Conservation (phyloP, 768 basidiomycete species). For the Panaeolus papilionaceus region DNA sequence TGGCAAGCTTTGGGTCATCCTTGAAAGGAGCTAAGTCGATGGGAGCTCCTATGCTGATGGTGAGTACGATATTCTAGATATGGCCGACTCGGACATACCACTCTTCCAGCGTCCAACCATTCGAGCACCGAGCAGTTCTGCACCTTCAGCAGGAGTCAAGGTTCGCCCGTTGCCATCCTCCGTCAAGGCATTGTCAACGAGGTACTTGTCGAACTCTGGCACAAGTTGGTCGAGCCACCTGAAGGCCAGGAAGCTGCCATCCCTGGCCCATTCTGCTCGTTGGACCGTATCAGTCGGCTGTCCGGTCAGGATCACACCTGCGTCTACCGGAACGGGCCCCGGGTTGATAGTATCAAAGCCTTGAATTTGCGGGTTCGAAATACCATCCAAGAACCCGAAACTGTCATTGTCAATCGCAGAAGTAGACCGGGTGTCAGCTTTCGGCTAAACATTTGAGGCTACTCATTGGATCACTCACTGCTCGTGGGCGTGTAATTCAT, state of each 20-base stretch:
- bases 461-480: conserved; percentile 38
- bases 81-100: conserved; percentile 36
- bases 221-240: conserved; percentile 58
- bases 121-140: conserved; percentile 57
- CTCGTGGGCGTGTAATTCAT: conserved; percentile 49
- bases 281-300: conserved; percentile 44
- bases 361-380: conserved; percentile 54
- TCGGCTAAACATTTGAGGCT: not conserved
- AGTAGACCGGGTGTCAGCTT: conserved; percentile 2
- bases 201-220: conserved; percentile 56
- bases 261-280: conserved; percentile 50
- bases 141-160: conserved; percentile 45
- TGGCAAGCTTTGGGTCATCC: conserved; percentile 45
- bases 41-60: conserved; percentile 43
- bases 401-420: conserved; percentile 35
- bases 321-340: conserved; percentile 43
- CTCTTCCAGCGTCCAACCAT: conserved; percentile 64
- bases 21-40: conserved; percentile 49
- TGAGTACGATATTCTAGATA: conserved; percentile 4
- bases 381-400: conserved; percentile 60
- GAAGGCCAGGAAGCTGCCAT: conserved; percentile 60
- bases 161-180: conserved; percentile 34
- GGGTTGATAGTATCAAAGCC: conserved; percentile 46
- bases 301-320: conserved; percentile 53
- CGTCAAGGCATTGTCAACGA: conserved; percentile 45